Evolutionary conservation across 2,329 filamentous ascomycete genomes (phyloP), one percentile per base, ranked within the genome.

Genomic region (Chaetomium sp.): DNA sequence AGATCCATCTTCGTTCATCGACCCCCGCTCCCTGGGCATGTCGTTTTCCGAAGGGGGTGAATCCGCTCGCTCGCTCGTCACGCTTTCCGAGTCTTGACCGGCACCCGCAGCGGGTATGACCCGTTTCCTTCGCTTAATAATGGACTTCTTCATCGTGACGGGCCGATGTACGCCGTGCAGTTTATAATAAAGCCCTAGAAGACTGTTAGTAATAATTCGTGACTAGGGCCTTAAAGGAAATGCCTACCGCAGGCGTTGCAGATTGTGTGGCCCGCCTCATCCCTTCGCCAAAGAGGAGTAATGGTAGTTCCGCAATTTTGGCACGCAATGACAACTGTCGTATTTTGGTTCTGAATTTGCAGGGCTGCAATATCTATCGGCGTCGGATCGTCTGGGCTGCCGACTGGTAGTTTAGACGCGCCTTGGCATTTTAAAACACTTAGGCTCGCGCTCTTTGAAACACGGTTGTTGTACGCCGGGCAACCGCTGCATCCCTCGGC

Each of bases 291-390:
- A 11, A 99, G 77, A 11, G 94, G 94, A 43, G 94, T 99, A 54
- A 97, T 92, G 0, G 94, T 97, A 10, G 94, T 99, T 35, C 87
- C 89, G 70, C 94, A 99, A 67, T 99, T 99, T 69, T 97, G 91
- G 64, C 94, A 99, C 10, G 94, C 91, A 61, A 95, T 91, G 27
- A 96, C 84, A 32, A 89, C 82, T 19, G 81, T 81, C 3, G 81
- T 78, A 59, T 79, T 76, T 55, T 72, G 70, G 49, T 62, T 68
- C 62, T 77, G 74, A 19, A 69, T 59, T 45, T 75, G 74, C 44
- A 79, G 65, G 7, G 75, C 75, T 41, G 73, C 74, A 54, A 81
- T 72, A 61, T 81, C 78, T 45, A 79, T 74, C 1, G 77, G 76
- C 3, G 73, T 69, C 0, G 68, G 70, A 9, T 71, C 69, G n/a